These are phyloP conservation scores for Colletotrichum theobromicola DNA, from an alignment of 2,329 filamentous ascomycete genomes.

Conservation along the genomic window DNA sequence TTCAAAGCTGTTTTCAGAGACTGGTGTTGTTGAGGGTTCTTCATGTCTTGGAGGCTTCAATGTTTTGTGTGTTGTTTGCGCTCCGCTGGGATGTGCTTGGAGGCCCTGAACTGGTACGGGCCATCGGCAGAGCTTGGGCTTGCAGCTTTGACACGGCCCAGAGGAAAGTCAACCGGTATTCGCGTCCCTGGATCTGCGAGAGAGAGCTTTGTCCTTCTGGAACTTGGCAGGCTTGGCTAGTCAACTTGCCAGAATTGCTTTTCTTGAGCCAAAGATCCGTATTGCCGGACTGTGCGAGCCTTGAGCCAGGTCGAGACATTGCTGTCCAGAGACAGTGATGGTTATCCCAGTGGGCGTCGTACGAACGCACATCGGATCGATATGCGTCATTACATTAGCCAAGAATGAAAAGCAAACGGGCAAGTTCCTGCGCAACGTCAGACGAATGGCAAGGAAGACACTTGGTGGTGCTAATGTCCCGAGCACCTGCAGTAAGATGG, in stretches of 20 bases:
- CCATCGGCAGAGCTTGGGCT: background rate
- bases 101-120: background rate
- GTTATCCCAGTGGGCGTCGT: background rate
- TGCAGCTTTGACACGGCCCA: background rate
- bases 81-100: background rate
- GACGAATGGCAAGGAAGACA: background rate
- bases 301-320: background rate
- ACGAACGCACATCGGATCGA: background rate
- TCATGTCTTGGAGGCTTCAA: background rate
- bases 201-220: background rate
- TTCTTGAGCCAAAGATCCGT: background rate
- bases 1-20: background rate
- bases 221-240: background rate
- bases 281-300: background rate
- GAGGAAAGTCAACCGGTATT: background rate
- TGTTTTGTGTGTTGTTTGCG: slow-evolving; percentile 2
- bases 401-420: background rate
- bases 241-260: background rate
- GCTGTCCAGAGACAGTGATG: background rate
- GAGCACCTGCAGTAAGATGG: slow-evolving; percentile 9
- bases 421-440: background rate
- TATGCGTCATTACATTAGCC: slow-evolving; percentile 6
- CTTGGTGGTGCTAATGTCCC: background rate
- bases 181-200: background rate
- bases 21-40: background rate